These are phyloP conservation scores for Solanum clarkiae DNA, from an alignment of 257 asterid genomes.

Conservation along the genomic window DNA sequence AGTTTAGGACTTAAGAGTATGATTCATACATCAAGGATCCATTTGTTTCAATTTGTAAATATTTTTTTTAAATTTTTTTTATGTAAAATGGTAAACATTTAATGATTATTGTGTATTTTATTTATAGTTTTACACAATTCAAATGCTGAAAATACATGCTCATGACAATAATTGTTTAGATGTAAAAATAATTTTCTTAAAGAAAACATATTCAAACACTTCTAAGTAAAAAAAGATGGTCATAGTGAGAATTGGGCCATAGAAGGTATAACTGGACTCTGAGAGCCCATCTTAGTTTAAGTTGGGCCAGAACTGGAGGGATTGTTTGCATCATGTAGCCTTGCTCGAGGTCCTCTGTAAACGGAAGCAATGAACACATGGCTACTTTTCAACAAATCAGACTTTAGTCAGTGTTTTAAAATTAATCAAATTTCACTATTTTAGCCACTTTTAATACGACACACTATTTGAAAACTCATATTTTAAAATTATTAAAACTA, in stretches of 20 bases:
- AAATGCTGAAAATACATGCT: too few species aligned
- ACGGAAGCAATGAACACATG: not conserved
- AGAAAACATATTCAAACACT: not conserved
- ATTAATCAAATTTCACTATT: not conserved
- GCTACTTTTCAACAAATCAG: not conserved
- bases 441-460: not conserved
- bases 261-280: not conserved
- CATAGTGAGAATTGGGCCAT: not conserved
- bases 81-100: too few species aligned
- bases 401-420: not conserved
- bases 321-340: not conserved
- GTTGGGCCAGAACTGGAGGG: not conserved
- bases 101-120: too few species aligned
- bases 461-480: not conserved
- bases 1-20: too few species aligned
- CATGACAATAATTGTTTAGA: too few species aligned
- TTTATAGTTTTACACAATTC: not conserved
- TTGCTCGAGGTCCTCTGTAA: not conserved
- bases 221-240: not conserved
- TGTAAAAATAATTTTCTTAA: too few species aligned
- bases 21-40: too few species aligned
- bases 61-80: too few species aligned
- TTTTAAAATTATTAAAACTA: not conserved
- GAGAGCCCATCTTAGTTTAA: not conserved
- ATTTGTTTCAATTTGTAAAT: too few species aligned